Conservation (phyloP, 495 filamentous ascomycete genomes). For the Aspergillus avenaceus region DNA sequence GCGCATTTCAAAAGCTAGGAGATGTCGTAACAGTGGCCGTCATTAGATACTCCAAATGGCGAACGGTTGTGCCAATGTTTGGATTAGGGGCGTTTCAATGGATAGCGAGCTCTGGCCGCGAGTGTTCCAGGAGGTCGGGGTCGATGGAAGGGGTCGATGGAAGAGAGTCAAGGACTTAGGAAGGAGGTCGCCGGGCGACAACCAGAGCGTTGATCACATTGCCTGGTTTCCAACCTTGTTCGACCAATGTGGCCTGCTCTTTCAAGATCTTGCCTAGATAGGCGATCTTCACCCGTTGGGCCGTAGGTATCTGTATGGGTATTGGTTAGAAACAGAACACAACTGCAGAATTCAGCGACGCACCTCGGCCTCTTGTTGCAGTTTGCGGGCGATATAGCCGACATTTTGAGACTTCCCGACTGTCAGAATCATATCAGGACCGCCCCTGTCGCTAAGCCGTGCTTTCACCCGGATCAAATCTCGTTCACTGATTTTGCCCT, state of each 20-base stretch:
- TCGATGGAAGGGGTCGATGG: background rate
- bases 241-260: conserved; percentile 56
- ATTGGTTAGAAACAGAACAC: background rate
- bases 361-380: conserved; percentile 65
- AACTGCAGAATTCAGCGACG: conserved; percentile 20
- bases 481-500: conserved; percentile 51
- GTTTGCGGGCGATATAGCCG: conserved; percentile 53
- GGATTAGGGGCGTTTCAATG: too few relatives aligned
- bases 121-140: background rate
- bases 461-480: conserved; percentile 56
- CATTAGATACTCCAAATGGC: background rate
- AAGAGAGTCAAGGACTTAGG: background rate
- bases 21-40: background rate
- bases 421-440: conserved; percentile 58
- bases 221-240: conserved; percentile 72
- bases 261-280: conserved; percentile 78
- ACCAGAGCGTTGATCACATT: conserved; percentile 79
- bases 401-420: conserved; percentile 61
- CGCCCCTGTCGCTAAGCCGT: conserved; percentile 65
- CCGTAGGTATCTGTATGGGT: conserved; percentile 36
- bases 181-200: conserved; percentile 37
- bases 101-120: background rate
- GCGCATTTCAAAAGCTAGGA: conserved; percentile 17
- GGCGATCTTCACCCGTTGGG: conserved; percentile 60
- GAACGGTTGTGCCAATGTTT: background rate